These are phyloP conservation scores for Neofusicoccum ribis DNA, from an alignment of 2,329 filamentous ascomycete genomes.

Conservation along the genomic window DNA sequence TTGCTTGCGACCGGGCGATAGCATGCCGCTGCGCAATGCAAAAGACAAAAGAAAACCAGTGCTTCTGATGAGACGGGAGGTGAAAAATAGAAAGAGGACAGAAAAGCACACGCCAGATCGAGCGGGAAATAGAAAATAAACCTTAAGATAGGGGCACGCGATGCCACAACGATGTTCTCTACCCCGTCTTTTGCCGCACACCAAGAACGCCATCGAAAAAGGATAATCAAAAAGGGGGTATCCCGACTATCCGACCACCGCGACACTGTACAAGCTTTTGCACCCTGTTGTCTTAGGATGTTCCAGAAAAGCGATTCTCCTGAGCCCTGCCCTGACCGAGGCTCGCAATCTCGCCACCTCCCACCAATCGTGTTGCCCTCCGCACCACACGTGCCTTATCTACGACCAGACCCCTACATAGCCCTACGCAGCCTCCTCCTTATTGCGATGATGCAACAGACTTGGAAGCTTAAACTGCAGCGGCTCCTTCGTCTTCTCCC, in stretches of 20 bases:
- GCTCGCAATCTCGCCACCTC: not conserved
- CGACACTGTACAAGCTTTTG: not conserved
- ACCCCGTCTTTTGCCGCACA: constrained; percentile 8
- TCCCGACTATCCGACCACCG: not conserved
- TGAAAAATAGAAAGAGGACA: not conserved
- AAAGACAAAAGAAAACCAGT: not conserved
- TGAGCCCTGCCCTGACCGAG: not conserved
- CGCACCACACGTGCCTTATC: not conserved
- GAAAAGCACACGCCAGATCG: not conserved
- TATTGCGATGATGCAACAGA: constrained; percentile 17
- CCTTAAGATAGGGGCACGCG: not conserved
- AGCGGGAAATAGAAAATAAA: not conserved
- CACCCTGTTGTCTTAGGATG: not conserved
- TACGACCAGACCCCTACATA: too few species aligned
- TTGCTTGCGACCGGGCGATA: not conserved
- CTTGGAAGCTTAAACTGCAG: constrained; percentile 41
- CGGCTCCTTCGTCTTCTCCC: constrained; percentile 41
- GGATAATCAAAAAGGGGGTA: constrained; percentile 5
- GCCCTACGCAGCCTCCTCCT: constrained; percentile 12
- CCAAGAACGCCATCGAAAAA: constrained; percentile 3
- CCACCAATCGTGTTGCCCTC: not conserved
- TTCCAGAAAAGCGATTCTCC: constrained; percentile 2
- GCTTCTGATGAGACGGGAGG: not conserved
- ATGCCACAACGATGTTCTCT: not conserved
- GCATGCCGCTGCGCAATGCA: not conserved